Evolutionary conservation across 257 asterid genomes (phyloP), one percentile per base, ranked within the genome.

Genomic region (Craterostigma plantagineum): DNA sequence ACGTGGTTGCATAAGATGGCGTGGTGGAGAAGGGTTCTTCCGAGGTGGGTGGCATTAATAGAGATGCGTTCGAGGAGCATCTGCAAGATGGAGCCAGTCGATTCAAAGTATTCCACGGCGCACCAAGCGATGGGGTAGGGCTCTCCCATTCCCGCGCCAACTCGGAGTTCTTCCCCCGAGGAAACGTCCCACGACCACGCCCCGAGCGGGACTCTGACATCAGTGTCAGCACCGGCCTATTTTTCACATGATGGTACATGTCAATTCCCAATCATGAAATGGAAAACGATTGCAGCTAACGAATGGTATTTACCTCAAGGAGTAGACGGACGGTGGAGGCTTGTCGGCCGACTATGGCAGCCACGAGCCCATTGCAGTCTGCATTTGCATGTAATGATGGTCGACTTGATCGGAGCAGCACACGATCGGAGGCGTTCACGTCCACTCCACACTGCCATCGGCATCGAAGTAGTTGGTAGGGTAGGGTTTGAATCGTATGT

Each of bases 141-240:
- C 56, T 81, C 87, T 16, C 83, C 87, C 18, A 81, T 61, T 35
- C 92, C 92, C 35, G 87, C 92, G 50, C 92, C 94, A 13, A 81
- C 94, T 49, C 87, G 69, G 34, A 57, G 56, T 68, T 77, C 94
- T 59, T 81, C 94, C n/a, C 87, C 92, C 34, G 84, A 57, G 57
- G 73, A 68, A 44, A 62, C 55, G 63, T 81, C 93, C 93, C 91
- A 81, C 43, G 80, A 81, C 93, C 93, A 77, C 50, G 86, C 85
- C 46, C 94, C 92, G 35, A 81, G 76, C 34, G 55, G 76, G 48
- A 69, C 83, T 53, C 64, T 53, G 58, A 58, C 60, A 58, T 77
- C 83, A 45, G 73, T 68, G 64, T 56, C 65, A 39, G 62, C 77
- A 42, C 92, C 83, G 27, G 71, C 81, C 92, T 77, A 41, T 44